Conservation (phyloP, 2,329 filamentous ascomycete species). For the Coniochaeta prunicola region DNA sequence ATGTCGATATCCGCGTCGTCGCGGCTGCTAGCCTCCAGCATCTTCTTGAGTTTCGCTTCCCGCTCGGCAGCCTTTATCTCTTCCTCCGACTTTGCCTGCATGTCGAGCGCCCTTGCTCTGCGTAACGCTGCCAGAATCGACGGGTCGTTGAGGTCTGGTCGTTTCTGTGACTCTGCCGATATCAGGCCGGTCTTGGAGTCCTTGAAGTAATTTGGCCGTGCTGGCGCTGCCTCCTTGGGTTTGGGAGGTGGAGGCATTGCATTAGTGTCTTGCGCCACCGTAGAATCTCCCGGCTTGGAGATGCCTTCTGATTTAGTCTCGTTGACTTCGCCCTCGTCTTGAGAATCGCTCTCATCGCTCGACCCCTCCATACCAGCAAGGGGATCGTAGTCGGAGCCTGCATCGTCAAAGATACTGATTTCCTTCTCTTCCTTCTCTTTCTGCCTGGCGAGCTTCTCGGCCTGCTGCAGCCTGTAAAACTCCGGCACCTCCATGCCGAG, state of each 20-base stretch:
- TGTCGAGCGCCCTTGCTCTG: slow-evolving; percentile 65
- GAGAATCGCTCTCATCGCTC: slow-evolving; percentile 32
- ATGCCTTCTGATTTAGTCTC: slow-evolving; percentile 9
- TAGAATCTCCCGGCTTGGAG: slow-evolving; percentile 9
- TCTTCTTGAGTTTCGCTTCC: slow-evolving; percentile 62
- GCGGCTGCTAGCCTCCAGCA: slow-evolving; percentile 66
- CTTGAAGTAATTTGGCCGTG: slow-evolving; percentile 53
- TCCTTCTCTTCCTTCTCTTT: slow-evolving; percentile 47
- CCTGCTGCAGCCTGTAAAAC: slow-evolving; percentile 39
- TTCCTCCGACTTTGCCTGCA: slow-evolving; percentile 31
- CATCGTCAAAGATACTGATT: slow-evolving; percentile 59
- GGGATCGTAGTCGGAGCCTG: slow-evolving; percentile 60
- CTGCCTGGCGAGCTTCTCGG: slow-evolving; percentile 25
- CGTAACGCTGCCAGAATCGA: slow-evolving; percentile 78
- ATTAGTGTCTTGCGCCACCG: slow-evolving; percentile 14
- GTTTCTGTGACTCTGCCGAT: slow-evolving; percentile 42
- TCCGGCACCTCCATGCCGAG: slow-evolving; percentile 62
- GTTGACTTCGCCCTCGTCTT: slow-evolving; percentile 18
- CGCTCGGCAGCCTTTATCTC: slow-evolving; percentile 39
- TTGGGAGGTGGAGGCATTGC: slow-evolving; percentile 40
- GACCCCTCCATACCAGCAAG: slow-evolving; percentile 50
- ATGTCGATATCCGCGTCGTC: slow-evolving; percentile 91
- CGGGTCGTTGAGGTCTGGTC: slow-evolving; percentile 61
- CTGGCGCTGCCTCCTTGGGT: slow-evolving; percentile 20
- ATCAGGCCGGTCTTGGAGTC: slow-evolving; percentile 48